Conservation (phyloP, 345 rosid genomes). For the Reutealis trisperma region DNA sequence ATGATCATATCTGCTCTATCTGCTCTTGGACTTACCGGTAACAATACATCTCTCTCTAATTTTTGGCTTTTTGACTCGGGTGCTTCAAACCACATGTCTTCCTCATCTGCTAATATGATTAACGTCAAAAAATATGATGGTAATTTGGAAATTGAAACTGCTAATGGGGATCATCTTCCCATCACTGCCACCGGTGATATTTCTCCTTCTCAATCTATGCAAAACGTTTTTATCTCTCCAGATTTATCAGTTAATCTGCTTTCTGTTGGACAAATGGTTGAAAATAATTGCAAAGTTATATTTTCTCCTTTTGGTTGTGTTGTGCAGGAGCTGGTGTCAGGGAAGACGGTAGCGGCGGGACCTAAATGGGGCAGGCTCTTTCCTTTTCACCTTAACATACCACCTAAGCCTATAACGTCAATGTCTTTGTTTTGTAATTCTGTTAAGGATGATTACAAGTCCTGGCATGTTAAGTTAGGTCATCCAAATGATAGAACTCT, state of each 20-base stretch:
- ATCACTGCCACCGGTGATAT: not conserved
- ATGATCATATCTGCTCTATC: not conserved
- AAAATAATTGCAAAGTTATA: too few species aligned
- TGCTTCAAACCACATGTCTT: too few species aligned
- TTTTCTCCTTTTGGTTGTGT: not conserved
- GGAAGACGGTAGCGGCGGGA: not conserved
- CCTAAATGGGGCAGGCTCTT: not conserved
- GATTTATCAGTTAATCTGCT: too few species aligned
- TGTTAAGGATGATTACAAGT: not conserved
- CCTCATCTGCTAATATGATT: not conserved
- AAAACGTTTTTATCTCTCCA: not conserved
- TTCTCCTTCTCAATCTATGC: not conserved
- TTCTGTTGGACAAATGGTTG: too few species aligned
- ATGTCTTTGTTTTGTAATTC: not conserved
- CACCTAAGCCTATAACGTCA: not conserved
- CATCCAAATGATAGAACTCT: too few species aligned
- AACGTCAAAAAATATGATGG: not conserved
- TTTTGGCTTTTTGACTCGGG: too few species aligned
- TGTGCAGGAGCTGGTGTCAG: not conserved
- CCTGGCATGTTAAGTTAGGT: not conserved
- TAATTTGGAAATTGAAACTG: not conserved
- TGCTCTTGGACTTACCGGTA: too few species aligned
- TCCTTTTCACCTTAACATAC: not conserved
- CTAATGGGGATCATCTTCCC: not conserved
- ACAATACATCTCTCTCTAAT: too few species aligned